phyloP scores from a whole-genome alignment of 768 basidiomycete species.

The Russula abietina region DNA sequence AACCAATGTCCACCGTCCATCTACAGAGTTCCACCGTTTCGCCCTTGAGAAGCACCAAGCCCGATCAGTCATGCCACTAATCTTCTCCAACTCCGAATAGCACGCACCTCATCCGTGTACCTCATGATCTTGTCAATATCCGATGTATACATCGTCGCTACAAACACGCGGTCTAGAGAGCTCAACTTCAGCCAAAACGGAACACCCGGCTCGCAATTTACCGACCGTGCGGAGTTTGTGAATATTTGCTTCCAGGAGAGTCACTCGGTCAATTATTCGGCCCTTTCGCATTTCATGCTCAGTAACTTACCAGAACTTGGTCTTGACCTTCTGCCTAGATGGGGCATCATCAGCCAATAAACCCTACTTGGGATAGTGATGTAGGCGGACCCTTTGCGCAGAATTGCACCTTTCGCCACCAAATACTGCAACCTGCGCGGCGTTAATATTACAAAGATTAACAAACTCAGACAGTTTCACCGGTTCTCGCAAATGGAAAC shows the following conservation, averaged over 20 bases:
- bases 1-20: conserved; percentile 81
- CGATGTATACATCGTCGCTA: conserved; percentile 76
- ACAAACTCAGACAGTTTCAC: conserved; percentile 31
- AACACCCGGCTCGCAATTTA: conserved; percentile 20
- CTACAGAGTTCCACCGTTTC: conserved; percentile 71
- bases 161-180: conserved; percentile 62
- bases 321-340: conserved; percentile 68
- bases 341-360: conserved; percentile 28
- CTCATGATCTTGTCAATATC: conserved; percentile 71
- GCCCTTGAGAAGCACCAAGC: conserved; percentile 36
- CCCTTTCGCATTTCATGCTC: not conserved
- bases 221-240: conserved; percentile 48
- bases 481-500: conserved; percentile 80
- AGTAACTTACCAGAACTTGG: conserved; percentile 68
- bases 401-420: conserved; percentile 79
- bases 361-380: conserved; percentile 6
- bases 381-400: conserved; percentile 70
- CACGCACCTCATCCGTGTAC: conserved; percentile 68
- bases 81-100: not conserved
- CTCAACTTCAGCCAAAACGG: conserved; percentile 1
- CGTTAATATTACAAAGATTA: not conserved
- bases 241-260: conserved; percentile 54
- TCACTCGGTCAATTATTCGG: not conserved
- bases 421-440: conserved; percentile 74
- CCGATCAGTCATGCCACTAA: not conserved